Evolutionary conservation across 202 grass and related monocot genomes (phyloP), one percentile per base, ranked within the genome.

Genomic region (Cymbopogon flexuosus): DNA sequence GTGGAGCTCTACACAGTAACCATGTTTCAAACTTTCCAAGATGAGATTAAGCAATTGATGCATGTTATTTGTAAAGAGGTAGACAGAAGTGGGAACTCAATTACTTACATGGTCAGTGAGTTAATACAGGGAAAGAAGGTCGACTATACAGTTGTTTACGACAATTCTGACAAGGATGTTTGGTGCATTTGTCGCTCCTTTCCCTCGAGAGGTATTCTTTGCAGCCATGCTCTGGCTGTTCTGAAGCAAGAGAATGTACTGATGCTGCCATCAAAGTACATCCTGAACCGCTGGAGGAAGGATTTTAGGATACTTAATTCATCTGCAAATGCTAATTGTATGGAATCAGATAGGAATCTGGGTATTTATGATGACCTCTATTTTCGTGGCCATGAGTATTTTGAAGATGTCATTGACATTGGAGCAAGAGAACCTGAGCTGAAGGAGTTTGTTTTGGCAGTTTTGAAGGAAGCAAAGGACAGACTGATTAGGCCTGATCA

Each of bases 151-250:
- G 92, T 94, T 68, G 81, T 93, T 27, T 98, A 95, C 80, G 84
- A 91, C 80, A 88, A 79, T 73, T 65, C 90, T 57, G 95, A 98
- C 18, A 91, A 95, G 79, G 95, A 95, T 86, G 86, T 95, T 23
- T 95, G 92, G 90, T 98, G 95, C 78, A 95, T 94, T 76, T 98
- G 95, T 77, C 88, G 86, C 37, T 98, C 92, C 18, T 98, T 98
- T 80, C 92, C 93, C 46, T 93, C 89, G 29, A 87, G 87, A 16
- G 95, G 95, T 66, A 98, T 95, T 80, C 86, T 98, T 72, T 98
- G 95, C 72, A 89, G 95, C 51, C 95, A 98, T 73, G 89, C 88
- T 43, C 76, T 98, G 10, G 83, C 92, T 62, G 88, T 98, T 76
- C 73, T 98, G 72, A 92, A 91, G 72, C 87, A 90, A 73, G 92